Percentiles rank a stretch among this genome's conserved stretches.
phyloP scores from a whole-genome alignment of 2,329 filamentous ascomycete genomes.

The Talaromyces sp. region DNA sequence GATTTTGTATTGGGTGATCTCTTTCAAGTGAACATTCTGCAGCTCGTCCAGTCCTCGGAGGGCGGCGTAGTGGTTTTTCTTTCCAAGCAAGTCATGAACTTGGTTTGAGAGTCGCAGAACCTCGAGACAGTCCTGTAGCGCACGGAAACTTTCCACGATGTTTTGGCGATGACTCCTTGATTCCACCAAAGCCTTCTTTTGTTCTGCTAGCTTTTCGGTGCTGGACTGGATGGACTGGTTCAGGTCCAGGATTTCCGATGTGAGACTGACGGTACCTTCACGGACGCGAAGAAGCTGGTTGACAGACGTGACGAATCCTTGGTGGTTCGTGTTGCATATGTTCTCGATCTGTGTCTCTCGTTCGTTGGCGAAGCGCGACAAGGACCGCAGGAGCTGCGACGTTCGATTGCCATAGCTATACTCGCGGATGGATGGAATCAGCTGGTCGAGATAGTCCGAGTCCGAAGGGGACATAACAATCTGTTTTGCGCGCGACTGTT shows the following conservation, averaged over 20 bases:
- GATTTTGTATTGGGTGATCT: conserved; percentile 89
- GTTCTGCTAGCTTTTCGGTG: conserved; percentile 87
- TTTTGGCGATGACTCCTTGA: conserved; percentile 90
- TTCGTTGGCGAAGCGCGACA: conserved; percentile 77
- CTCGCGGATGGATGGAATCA: conserved; percentile 92
- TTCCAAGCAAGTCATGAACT: conserved; percentile 83
- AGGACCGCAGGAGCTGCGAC: conserved; percentile 68
- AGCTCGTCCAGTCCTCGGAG: conserved; percentile 91
- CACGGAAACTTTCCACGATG: conserved; percentile 86
- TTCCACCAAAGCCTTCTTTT: conserved; percentile 91
- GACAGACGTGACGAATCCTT: conserved; percentile 91
- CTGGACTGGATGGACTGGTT: conserved; percentile 94
- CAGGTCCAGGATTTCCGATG: conserved; percentile 82
- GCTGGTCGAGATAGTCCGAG: conserved; percentile 88
- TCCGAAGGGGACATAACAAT: conserved; percentile 91
- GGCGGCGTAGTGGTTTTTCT: conserved; percentile 93
- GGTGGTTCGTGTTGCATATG: conserved; percentile 92
- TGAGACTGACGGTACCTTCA: conserved; percentile 83
- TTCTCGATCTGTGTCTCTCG: conserved; percentile 88
- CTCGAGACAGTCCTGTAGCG: conserved; percentile 84
- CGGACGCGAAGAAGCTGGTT: conserved; percentile 90
- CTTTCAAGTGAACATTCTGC: conserved; percentile 92
- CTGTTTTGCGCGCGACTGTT: conserved; percentile 44
- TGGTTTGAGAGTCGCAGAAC: conserved; percentile 91
- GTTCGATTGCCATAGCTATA: conserved; percentile 71